These are phyloP conservation scores for Syzygium malaccense DNA, from an alignment of 441 rosid genomes.

Conservation along the genomic window DNA sequence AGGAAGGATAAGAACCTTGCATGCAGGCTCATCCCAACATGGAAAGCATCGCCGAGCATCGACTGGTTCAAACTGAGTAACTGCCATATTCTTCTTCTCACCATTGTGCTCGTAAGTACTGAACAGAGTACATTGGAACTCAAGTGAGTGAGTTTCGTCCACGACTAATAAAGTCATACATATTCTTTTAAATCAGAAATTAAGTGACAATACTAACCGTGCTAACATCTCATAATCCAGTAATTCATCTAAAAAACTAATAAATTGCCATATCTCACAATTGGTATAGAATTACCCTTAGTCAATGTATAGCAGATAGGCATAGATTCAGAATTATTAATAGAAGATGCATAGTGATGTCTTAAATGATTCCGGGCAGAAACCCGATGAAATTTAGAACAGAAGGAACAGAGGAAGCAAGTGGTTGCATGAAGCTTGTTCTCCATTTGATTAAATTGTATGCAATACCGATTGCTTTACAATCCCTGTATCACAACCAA, in stretches of 20 bases:
- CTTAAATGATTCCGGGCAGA: background rate
- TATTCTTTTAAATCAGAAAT: background rate
- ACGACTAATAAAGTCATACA: background rate
- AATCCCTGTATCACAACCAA: background rate
- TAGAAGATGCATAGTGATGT: background rate
- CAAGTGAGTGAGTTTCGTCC: background rate
- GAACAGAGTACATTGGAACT: conserved; percentile 1
- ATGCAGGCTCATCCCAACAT: conserved; percentile 97
- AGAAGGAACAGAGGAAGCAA: background rate
- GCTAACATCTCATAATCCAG: background rate
- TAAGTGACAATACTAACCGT: background rate
- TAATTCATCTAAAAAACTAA: background rate
- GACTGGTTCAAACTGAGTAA: conserved; percentile 92
- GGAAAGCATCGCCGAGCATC: conserved; percentile 97
- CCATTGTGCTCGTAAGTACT: conserved; percentile 74
- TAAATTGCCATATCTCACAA: background rate
- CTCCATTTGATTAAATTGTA: background rate
- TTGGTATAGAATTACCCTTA: background rate
- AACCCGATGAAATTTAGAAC: background rate
- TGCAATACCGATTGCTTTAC: background rate
- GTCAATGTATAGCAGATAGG: background rate
- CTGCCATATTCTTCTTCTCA: conserved; percentile 95
- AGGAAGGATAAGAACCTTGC: conserved; percentile 50
- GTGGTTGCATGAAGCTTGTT: background rate
- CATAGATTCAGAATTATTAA: background rate